These are phyloP conservation scores for Corylus heterophylla DNA, from an alignment of 306 rosid genomes.

Conservation along the genomic window DNA sequence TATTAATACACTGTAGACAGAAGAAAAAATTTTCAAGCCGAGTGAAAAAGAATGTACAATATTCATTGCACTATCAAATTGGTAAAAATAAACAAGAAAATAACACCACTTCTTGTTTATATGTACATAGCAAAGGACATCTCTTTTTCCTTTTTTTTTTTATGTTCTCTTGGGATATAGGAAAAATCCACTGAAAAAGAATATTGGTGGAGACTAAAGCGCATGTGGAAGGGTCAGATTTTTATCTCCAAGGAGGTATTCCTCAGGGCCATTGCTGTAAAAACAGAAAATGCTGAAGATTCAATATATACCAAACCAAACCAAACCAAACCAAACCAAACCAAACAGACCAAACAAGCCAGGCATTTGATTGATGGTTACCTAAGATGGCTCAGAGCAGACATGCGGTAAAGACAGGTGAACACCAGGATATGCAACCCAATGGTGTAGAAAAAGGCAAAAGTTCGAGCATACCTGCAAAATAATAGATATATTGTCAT, in stretches of 20 bases:
- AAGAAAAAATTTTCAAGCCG: neutral
- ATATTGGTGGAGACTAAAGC: conserved; percentile 32
- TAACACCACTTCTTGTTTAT: neutral
- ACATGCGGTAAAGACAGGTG: conserved; percentile 95
- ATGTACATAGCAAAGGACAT: conserved; percentile 29
- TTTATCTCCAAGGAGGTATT: conserved; percentile 50
- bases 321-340: neutral
- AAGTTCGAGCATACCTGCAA: conserved; percentile 90
- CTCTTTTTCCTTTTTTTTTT: conserved; percentile 15
- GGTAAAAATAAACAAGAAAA: neutral
- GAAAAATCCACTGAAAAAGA: conserved; percentile 18
- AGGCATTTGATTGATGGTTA: conserved; percentile 24
- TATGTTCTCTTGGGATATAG: conserved; percentile 12
- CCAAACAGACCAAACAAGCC: neutral
- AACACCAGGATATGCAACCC: conserved; percentile 83
- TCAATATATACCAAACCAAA: conserved; percentile 12
- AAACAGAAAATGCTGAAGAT: conserved; percentile 8
- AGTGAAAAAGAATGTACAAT: neutral
- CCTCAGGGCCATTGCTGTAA: conserved; percentile 76
- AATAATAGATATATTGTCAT: neutral
- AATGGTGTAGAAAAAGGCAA: conserved; percentile 90
- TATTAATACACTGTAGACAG: neutral
- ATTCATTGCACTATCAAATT: neutral
- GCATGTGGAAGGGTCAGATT: conserved; percentile 59
- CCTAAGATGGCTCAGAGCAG: conserved; percentile 92